These are phyloP conservation scores for Backusella westeae DNA, from an alignment of 192 early-diverging fungal genomes.

Conservation along the genomic window DNA sequence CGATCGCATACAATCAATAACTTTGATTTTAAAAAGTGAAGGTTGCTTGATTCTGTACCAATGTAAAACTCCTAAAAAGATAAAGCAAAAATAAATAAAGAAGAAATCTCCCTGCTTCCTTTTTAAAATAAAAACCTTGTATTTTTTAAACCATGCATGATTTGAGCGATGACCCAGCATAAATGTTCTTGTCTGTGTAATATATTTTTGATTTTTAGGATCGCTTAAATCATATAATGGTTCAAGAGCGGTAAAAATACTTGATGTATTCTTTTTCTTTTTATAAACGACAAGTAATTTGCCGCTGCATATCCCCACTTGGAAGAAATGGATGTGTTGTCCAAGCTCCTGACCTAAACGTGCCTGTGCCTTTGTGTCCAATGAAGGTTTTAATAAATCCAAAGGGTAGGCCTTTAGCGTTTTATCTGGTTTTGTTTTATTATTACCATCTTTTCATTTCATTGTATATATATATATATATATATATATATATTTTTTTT, in stretches of 20 bases:
- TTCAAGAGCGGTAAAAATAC: constrained; percentile 23
- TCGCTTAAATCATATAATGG: constrained; percentile 29
- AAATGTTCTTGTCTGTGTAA: constrained; percentile 1
- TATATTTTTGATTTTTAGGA: constrained; percentile 21
- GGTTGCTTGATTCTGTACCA: constrained; percentile 80
- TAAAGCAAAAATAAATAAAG: neutral
- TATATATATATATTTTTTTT: no score
- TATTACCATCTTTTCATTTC: neutral
- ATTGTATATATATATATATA: no score
- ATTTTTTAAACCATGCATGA: constrained; percentile 19
- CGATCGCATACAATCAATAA: constrained; percentile 88
- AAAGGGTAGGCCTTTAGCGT: constrained; percentile 71
- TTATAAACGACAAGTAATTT: constrained; percentile 23
- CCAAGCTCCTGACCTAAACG: constrained; percentile 24
- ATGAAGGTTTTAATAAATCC: constrained; percentile 67
- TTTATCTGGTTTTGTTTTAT: constrained; percentile 56
- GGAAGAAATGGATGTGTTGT: constrained; percentile 27
- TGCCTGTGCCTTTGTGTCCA: constrained; percentile 46
- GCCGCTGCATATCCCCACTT: constrained; percentile 24
- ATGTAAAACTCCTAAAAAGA: constrained; percentile 85
- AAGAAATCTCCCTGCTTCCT: neutral
- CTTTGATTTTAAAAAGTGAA: constrained; percentile 88
- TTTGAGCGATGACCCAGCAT: neutral
- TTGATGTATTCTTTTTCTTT: constrained; percentile 24
- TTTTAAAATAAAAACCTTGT: neutral